Evolutionary conservation across 352 stramenopile species (phyloP), one percentile per base, ranked within the genome.

Genomic region (Phytophthora brassicae): DNA sequence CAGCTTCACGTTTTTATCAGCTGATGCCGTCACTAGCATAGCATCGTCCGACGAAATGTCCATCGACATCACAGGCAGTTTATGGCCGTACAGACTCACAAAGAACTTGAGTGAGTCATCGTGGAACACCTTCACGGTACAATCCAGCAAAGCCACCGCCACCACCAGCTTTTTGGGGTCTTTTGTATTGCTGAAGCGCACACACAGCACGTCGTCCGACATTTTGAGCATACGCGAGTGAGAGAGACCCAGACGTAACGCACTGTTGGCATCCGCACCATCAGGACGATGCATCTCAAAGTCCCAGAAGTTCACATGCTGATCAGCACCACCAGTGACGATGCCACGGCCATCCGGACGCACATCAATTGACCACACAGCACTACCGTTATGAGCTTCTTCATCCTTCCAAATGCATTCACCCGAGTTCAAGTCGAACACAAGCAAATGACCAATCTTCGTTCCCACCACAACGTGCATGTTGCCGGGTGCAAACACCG

Each of bases 21-120:
- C 97, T 43, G 92, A 98, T 24, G 89, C 97, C 13, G 97, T 99
- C 38, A 97, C 97, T 6, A 99, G 81, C 73, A 99, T 96, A 9
- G 90, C 82, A 71, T 99, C 95, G 75, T 99, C 98, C 38, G 94
- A 90, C 23, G 92, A 98, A 49, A 98, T 98, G 75, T 99, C 97
- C 77, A 99, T 94, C 7, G 92, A 94, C 68, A 99, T 92, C 12
- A 99, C 97, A 0, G 97, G 97, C 45, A 99, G 84, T 61, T 99
- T 99, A 77, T 99, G 98, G 11, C 98, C 98, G 70, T 99, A 99
- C 6, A 99, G 71, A 61, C 89, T 98, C 45, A 99, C 75, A 53
- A 99, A 99, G 70, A 99, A 99, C 76, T 99, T 99, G 47, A 99
- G 87, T 17, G 96, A 98, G 83, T 99, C 98, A 64, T 99, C 96